Evolutionary conservation across 2,329 filamentous ascomycete species (phyloP), one percentile per base, ranked within the genome.

Genomic region (Fusarium sp.): DNA sequence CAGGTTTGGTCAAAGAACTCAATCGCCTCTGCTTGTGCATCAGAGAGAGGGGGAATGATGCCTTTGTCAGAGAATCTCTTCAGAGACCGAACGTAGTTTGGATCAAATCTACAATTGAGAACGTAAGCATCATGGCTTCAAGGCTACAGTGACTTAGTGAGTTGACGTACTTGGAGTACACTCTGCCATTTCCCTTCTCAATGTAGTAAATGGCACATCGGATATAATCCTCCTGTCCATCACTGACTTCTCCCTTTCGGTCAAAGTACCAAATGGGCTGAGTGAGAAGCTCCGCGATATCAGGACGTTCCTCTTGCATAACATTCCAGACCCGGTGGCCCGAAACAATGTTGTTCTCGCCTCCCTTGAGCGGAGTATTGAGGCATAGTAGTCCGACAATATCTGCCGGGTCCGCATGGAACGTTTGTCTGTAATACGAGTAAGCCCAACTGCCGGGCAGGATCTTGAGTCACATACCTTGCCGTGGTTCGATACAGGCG

Each of bases 221-320:
- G 77, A 94, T 94, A 83, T 91, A 97, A 63, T 91, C 90, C 67
- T 95, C 89, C 82, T 97, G 88, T 26, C 93, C 94, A 18, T 86
- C 84, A 38, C 90, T 93, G 5, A 90, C 90, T 85, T 97, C 94
- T 15, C 94, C 94, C 84, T 97, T 97, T 66, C 94, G 92, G 83
- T 97, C 94, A 81, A 97, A 95, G 84, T 97, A 96, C 94, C 94
- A 97, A 74, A 94, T 91, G 2, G 94, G 94, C 79, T 91, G 84
- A 3, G 92, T 92, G 66, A 97, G 85, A 9, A 91, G 87, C 80
- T 93, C 89, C 1, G 94, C 92, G 4, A 97, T 92, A 77, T 96
- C 94, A 0, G 94, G 94, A n/a, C 93, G 87, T 80, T 96, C 91
- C 54, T 82, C 83, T 79, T 94, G 92, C 56, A 97, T 86, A 42